These are phyloP conservation scores for Pythium pyrilobum DNA, from an alignment of 352 stramenopile genomes.

Conservation along the genomic window DNA sequence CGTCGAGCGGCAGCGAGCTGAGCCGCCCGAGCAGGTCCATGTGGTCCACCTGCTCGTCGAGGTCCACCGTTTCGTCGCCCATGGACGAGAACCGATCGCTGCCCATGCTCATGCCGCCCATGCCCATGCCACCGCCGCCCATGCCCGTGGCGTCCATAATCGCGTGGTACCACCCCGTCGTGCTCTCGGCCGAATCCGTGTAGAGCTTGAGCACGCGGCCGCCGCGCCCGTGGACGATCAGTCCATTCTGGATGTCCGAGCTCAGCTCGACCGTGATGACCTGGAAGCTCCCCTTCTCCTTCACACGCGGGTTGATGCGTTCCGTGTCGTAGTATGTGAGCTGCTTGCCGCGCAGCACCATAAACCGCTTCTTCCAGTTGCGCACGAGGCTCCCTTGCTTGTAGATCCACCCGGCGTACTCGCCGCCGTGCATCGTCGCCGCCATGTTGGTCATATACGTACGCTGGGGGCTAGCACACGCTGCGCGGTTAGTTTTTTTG, in stretches of 20 bases:
- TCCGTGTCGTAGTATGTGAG: slow-evolving; percentile 84
- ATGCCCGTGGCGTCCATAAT: slow-evolving; percentile 62
- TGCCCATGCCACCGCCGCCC: neutral
- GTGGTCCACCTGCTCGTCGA: slow-evolving; percentile 35
- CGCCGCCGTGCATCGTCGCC: slow-evolving; percentile 33
- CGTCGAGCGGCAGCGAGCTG: slow-evolving; percentile 48
- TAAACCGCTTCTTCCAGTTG: slow-evolving; percentile 87
- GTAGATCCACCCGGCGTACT: slow-evolving; percentile 77
- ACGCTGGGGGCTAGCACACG: too few species aligned
- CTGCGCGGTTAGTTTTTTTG: too few species aligned
- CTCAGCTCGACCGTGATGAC: slow-evolving; percentile 83
- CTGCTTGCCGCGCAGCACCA: slow-evolving; percentile 74
- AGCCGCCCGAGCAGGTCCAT: slow-evolving; percentile 47
- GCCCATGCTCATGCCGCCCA: slow-evolving; percentile 27
- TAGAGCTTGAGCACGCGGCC: slow-evolving; percentile 85
- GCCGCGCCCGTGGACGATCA: slow-evolving; percentile 71
- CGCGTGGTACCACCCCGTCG: slow-evolving; percentile 64
- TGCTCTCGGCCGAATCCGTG: slow-evolving; percentile 68
- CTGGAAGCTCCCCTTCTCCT: slow-evolving; percentile 78
- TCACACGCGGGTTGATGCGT: slow-evolving; percentile 42
- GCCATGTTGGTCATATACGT: slow-evolving; percentile 25
- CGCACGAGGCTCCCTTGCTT: slow-evolving; percentile 76
- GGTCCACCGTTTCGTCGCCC: slow-evolving; percentile 26
- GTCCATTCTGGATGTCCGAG: slow-evolving; percentile 76
- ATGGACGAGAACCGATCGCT: slow-evolving; percentile 35